phyloP scores from a whole-genome alignment of 441 rosid species.

The Croton laevigatus region DNA sequence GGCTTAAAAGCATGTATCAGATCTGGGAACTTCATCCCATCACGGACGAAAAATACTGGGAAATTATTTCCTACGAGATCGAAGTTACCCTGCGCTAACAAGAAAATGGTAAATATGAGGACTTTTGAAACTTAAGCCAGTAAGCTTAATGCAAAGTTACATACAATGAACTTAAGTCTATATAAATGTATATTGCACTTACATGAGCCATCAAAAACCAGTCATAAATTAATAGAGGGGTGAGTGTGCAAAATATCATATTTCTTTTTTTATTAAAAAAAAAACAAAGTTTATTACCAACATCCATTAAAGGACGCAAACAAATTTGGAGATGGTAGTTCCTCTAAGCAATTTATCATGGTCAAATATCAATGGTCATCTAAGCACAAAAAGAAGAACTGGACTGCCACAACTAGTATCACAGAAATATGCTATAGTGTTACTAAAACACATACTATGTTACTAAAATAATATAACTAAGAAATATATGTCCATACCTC shows the following conservation, averaged over 20 bases:
- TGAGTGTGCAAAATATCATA: background rate
- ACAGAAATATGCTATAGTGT: no score
- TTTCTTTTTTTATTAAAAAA: no score
- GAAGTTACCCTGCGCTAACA: constrained; percentile 74
- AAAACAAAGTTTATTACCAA: background rate
- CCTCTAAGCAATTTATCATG: background rate
- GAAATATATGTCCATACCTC: constrained; percentile 47
- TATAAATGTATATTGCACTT: background rate
- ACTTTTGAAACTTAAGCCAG: background rate
- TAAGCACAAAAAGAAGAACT: background rate
- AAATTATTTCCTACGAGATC: constrained; percentile 98
- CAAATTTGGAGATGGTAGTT: background rate
- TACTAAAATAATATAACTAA: background rate
- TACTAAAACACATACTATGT: no score
- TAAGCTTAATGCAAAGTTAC: background rate
- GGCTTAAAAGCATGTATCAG: constrained; percentile 92
- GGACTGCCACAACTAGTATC: no score
- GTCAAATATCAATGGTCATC: background rate
- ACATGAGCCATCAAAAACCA: background rate
- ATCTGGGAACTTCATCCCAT: constrained; percentile 97
- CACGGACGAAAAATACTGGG: constrained; percentile 93
- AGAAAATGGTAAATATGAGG: background rate
- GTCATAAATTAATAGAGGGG: no score
- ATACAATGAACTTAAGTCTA: background rate
- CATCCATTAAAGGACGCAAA: background rate